Conservation (phyloP, 2,329 filamentous ascomycete species). For the Exophiala calicioides region DNA sequence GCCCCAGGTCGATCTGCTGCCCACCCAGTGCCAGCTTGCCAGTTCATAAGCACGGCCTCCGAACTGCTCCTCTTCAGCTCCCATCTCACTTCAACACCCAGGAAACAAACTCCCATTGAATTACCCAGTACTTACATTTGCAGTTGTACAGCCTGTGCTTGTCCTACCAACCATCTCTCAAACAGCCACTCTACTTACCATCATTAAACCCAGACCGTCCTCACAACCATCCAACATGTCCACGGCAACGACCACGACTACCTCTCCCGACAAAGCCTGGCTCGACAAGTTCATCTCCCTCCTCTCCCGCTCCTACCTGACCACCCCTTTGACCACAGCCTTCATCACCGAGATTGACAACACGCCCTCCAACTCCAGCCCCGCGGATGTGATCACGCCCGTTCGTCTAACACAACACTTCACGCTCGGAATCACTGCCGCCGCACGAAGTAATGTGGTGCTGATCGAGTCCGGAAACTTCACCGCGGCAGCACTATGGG, state of each 20-base stretch:
- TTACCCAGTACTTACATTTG: too few species aligned
- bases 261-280: constrained; percentile 21
- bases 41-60: too few species aligned
- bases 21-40: too few species aligned
- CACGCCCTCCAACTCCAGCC: constrained; percentile 11
- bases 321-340: constrained; percentile 30
- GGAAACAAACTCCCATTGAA: too few species aligned
- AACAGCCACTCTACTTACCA: constrained; percentile 35
- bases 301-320: constrained; percentile 26
- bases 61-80: too few species aligned
- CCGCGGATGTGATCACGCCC: constrained; percentile 24
- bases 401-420: constrained; percentile 29
- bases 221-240: constrained; percentile 14
- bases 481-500: constrained; percentile 29
- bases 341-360: constrained; percentile 32
- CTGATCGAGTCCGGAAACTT: constrained; percentile 22
- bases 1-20: too few species aligned
- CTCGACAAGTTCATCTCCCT: constrained; percentile 30
- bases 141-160: too few species aligned
- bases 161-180: too few species aligned
- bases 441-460: constrained; percentile 27
- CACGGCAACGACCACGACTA: constrained; percentile 10
- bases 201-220: too few species aligned
- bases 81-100: too few species aligned
- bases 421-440: constrained; percentile 29